Conservation (phyloP, 2,329 filamentous ascomycete genomes). For the Periglandula ipomoeae region DNA sequence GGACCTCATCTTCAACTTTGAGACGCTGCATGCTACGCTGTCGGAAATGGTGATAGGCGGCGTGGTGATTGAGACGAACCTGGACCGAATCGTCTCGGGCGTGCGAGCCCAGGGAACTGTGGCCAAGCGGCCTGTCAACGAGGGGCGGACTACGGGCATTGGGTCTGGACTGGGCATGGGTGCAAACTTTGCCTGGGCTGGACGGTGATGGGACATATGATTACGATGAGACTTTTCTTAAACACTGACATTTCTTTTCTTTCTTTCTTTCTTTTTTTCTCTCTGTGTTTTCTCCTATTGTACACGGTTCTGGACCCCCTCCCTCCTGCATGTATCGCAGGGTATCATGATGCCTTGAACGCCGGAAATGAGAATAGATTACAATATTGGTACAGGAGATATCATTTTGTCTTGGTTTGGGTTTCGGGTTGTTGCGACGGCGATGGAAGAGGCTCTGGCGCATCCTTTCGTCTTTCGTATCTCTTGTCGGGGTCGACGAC, state of each 20-base stretch:
- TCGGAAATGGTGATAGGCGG: slow-evolving; percentile 94
- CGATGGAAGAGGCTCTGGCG: slow-evolving; percentile 20
- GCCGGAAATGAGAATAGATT: neutral
- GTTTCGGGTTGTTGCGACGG: slow-evolving; percentile 17
- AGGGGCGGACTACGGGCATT: slow-evolving; percentile 40
- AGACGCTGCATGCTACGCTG: slow-evolving; percentile 84
- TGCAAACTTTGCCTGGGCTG: slow-evolving; percentile 48
- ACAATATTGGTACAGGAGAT: neutral
- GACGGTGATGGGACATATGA: too few species aligned
- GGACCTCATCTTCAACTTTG: slow-evolving; percentile 97
- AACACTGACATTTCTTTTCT: too few species aligned
- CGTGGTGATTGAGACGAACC: slow-evolving; percentile 84
- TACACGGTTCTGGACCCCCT: neutral
- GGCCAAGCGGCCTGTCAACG: slow-evolving; percentile 70
- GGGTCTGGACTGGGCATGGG: slow-evolving; percentile 46
- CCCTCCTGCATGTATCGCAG: neutral
- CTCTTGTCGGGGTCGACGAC: slow-evolving; percentile 31
- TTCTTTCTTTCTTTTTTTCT: neutral
- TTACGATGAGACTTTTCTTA: too few species aligned
- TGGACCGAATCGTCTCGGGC: slow-evolving; percentile 80
- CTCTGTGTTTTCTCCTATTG: neutral
- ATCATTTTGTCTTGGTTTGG: slow-evolving; percentile 8
- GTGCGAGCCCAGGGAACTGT: slow-evolving; percentile 71
- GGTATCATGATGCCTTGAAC: neutral
- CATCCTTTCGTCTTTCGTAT: slow-evolving; percentile 31